These are phyloP conservation scores for Bipolaris cookei DNA, from an alignment of 2,329 filamentous ascomycete species.

Conservation along the genomic window DNA sequence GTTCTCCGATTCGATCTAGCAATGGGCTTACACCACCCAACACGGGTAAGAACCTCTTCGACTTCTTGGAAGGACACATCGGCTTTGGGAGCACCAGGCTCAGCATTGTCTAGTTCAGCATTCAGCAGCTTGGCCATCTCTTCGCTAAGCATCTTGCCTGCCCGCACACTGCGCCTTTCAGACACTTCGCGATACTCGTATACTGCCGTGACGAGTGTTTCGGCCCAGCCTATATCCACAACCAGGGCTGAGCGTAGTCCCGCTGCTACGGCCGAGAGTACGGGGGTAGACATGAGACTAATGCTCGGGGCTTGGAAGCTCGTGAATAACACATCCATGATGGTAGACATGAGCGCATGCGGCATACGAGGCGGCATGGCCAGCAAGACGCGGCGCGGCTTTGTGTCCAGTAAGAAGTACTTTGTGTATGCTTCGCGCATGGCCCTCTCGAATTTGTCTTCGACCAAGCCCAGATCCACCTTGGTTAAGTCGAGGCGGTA, in stretches of 20 bases:
- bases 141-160: conserved; percentile 73
- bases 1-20: conserved; percentile 40
- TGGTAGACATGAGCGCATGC: conserved; percentile 74
- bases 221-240: conserved; percentile 90
- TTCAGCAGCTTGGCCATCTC: conserved; percentile 71
- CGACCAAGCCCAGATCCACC: conserved; percentile 77
- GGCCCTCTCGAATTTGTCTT: conserved; percentile 84
- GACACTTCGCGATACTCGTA: conserved; percentile 89
- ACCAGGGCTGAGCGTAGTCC: conserved; percentile 86
- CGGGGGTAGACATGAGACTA: conserved; percentile 77
- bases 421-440: conserved; percentile 83
- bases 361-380: conserved; percentile 80
- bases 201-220: conserved; percentile 82
- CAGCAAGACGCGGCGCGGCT: conserved; percentile 75
- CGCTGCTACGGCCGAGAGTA: conserved; percentile 76
- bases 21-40: conserved; percentile 72
- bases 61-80: conserved; percentile 71
- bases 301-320: conserved; percentile 81
- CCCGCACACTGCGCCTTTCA: conserved; percentile 73
- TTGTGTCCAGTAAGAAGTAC: conserved; percentile 73
- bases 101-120: conserved; percentile 48
- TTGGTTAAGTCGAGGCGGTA: conserved; percentile 78
- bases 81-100: conserved; percentile 30
- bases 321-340: conserved; percentile 79
- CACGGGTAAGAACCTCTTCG: conserved; percentile 76